These are phyloP conservation scores for Xylariaceae sp. DNA, from an alignment of 2,329 filamentous ascomycete species.

Conservation along the genomic window DNA sequence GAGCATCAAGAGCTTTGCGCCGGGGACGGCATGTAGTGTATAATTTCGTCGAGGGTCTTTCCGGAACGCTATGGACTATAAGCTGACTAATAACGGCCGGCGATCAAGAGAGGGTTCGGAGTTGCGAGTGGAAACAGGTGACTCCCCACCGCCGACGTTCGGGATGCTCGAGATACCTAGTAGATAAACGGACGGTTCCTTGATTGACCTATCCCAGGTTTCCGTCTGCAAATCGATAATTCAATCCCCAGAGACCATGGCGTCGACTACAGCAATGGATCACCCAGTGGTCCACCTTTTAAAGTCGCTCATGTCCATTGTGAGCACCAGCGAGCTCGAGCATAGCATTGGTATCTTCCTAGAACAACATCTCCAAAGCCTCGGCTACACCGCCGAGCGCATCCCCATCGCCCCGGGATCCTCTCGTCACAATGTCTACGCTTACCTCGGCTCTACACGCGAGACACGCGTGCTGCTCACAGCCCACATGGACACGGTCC, in stretches of 20 bases:
- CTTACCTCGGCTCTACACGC: constrained; percentile 31
- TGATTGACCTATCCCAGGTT: too few relatives aligned
- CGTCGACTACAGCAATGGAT: constrained; percentile 3
- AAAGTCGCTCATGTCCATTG: constrained; percentile 33
- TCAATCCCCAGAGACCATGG: not conserved
- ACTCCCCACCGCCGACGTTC: too few relatives aligned
- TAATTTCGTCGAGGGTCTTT: too few relatives aligned
- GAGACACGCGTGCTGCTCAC: constrained; percentile 32
- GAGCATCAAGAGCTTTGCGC: too few relatives aligned
- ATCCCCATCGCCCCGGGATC: constrained; percentile 32
- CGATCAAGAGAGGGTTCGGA: too few relatives aligned
- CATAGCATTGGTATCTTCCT: constrained; percentile 32
- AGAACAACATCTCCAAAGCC: constrained; percentile 27
- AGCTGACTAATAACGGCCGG: too few relatives aligned
- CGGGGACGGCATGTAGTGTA: too few relatives aligned
- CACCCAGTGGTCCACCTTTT: constrained; percentile 26
- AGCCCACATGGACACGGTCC: constrained; percentile 37
- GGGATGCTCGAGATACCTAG: too few relatives aligned
- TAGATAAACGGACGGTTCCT: too few relatives aligned
- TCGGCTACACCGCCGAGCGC: constrained; percentile 35
- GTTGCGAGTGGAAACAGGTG: too few relatives aligned
- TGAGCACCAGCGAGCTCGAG: constrained; percentile 35
- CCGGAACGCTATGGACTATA: too few relatives aligned
- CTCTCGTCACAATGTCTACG: constrained; percentile 35
- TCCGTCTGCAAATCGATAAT: too few relatives aligned